These are phyloP conservation scores for Alloteropsis semialata DNA, from an alignment of 176 grass and related monocot species.

Conservation along the genomic window DNA sequence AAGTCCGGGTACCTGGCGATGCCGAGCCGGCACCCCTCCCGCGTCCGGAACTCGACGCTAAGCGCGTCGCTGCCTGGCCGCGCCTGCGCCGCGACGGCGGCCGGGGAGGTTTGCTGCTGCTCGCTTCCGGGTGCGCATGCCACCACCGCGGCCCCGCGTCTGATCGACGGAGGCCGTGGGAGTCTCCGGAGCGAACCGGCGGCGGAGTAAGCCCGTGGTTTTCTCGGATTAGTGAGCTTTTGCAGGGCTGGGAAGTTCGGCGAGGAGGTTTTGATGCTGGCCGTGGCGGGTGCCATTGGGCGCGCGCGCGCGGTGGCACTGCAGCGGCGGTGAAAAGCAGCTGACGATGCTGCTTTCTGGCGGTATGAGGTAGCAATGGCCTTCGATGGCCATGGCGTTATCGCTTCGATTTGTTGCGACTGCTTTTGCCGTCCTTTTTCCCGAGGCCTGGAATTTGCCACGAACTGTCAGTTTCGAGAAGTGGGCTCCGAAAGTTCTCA, in stretches of 20 bases:
- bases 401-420: not conserved
- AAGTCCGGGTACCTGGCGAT: conserved; percentile 89
- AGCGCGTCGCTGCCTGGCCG: not conserved
- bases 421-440: not conserved
- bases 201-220: not conserved
- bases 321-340: not conserved
- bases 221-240: not conserved
- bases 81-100: not conserved
- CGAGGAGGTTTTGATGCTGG: conserved; percentile 18
- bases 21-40: conserved; percentile 70
- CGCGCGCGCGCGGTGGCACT: not conserved
- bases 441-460: not conserved
- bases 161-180: not conserved
- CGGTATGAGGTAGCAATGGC: not conserved
- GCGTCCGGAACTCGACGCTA: conserved; percentile 57
- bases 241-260: conserved; percentile 24
- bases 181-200: not conserved
- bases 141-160: not conserved
- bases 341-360: not conserved
- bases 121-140: conserved; percentile 31
- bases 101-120: conserved; percentile 23
- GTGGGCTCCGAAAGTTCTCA: too few species aligned
- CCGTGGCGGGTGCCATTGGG: conserved; percentile 33
- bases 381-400: conserved; percentile 16
- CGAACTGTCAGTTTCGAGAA: not conserved